These are phyloP conservation scores for Bretschneidera sinensis DNA, from an alignment of 345 rosid species.

Conservation along the genomic window DNA sequence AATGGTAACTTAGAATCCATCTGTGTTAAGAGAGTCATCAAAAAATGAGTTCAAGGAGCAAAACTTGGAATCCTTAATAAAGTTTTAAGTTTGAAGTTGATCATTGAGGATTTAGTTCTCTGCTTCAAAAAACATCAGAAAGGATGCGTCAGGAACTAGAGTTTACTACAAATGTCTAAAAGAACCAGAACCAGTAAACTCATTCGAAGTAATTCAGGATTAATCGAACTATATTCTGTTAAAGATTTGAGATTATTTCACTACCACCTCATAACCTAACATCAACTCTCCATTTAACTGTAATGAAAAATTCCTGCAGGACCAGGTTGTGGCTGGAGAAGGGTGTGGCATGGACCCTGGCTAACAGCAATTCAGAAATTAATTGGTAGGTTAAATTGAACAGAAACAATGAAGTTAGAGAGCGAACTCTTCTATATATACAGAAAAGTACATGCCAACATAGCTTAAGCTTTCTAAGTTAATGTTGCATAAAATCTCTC, in stretches of 20 bases:
- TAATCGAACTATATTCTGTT: background rate
- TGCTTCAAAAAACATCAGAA: no score
- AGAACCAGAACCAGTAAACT: no score
- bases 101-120: no score
- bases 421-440: no score
- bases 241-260: background rate
- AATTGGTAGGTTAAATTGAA: no score
- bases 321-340: no score
- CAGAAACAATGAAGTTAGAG: no score
- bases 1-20: constrained; percentile 86
- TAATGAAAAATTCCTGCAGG: no score
- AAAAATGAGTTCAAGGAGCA: background rate
- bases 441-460: background rate
- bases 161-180: background rate
- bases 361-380: no score
- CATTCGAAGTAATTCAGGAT: background rate
- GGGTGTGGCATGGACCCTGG: no score
- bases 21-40: constrained; percentile 31
- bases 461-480: background rate
- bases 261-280: background rate
- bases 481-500: background rate
- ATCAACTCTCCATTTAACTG: background rate
- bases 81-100: background rate
- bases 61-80: background rate
- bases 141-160: background rate